Base-by-base conservation (phyloP, 352 stramenopile species). In the Globisporangium cederbergense region DNA sequence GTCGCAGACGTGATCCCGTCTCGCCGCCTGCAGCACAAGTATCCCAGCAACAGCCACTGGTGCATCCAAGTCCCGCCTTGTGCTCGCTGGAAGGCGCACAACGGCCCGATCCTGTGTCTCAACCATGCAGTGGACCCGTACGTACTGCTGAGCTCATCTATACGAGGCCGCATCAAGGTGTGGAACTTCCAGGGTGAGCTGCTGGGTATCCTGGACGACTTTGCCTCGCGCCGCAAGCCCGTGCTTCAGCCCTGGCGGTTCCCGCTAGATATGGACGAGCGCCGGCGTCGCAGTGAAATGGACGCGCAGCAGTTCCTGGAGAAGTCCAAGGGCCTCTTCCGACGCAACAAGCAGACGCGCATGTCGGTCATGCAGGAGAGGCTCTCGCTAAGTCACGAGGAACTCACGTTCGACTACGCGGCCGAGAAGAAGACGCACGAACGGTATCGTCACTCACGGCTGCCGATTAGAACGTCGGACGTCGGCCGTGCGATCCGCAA, bases 191-290 rank as follows among this genome's bases (percentile, higher is more conserved):
- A 74, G 3, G 80, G 79, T 28, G 62, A 76, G 7, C 51, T 70
- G 0, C 68, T 82, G 4, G 81, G 79, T 6, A 66, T 89, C 2
- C 63, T 93, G 10, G 81, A 93, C 60, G 79, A 86, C 54, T 90
- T 86, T 70, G 79, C 83, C 4, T 90, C 79, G 28, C 75, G 83
- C 20, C 75, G 79, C 30, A 62, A 72, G 14, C 81, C 80, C 54
- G 70, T 77, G 8, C 60, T 68, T 20, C 72, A 80, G 13, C 68
- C 68, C 4, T 93, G 84, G 84, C 64, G 58, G 10, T 85, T 93
- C 56, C 80, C 79, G 1, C 68, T 90, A 13, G 77, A 90, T 43
- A 82, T 87, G 76, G 45, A 42, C 30, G 60, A 67, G 42, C 78
- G 79, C 2, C 59, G 64, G 43, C 65, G 64, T 0, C 61, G 74